Percentiles rank a stretch among this genome's conserved stretches.
Evolutionary conservation across 1,139 yeast species (phyloP).

Genomic region (Kurtzmaniella quercitrusa): DNA sequence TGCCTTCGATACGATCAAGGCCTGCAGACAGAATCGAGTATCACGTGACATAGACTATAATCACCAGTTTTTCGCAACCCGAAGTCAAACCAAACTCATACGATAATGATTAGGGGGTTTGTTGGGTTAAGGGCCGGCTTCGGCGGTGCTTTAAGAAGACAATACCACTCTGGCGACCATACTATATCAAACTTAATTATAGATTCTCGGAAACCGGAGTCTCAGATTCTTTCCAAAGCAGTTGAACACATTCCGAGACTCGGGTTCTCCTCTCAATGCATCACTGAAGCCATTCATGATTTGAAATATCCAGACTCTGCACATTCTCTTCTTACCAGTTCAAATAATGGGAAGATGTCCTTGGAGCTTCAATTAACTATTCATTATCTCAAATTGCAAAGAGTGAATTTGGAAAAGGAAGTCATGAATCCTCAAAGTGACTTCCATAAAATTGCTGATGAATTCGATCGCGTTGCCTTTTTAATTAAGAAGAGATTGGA

Average conservation of each 20-base stretch:
- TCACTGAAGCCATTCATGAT: conserved; percentile 58
- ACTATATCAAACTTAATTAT: conserved; percentile 31
- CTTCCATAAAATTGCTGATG: conserved; percentile 32
- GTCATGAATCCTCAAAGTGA: conserved; percentile 22
- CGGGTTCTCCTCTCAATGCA: conserved; percentile 66
- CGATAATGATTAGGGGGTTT: not conserved
- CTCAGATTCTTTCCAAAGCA: conserved; percentile 32
- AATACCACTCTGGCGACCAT: conserved; percentile 37
- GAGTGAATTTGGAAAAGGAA: conserved; percentile 32
- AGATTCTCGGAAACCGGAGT: conserved; percentile 26
- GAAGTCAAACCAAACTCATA: too few relatives aligned
- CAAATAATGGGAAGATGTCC: conserved; percentile 24
- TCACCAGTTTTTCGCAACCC: not conserved
- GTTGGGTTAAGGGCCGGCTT: not conserved
- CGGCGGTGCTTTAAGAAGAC: not conserved
- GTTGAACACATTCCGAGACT: conserved; percentile 55
- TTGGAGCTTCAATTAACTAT: conserved; percentile 45
- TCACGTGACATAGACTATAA: not conserved
- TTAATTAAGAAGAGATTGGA: conserved; percentile 59
- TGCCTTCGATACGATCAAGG: not conserved
- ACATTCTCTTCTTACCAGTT: conserved; percentile 47
- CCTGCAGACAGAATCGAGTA: not conserved
- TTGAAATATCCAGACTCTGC: conserved; percentile 66
- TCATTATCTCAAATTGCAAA: conserved; percentile 37
- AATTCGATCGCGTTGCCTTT: conserved; percentile 55